These are phyloP conservation scores for Talaromyces proteolyticus DNA, from an alignment of 495 filamentous ascomycete species.

Conservation along the genomic window DNA sequence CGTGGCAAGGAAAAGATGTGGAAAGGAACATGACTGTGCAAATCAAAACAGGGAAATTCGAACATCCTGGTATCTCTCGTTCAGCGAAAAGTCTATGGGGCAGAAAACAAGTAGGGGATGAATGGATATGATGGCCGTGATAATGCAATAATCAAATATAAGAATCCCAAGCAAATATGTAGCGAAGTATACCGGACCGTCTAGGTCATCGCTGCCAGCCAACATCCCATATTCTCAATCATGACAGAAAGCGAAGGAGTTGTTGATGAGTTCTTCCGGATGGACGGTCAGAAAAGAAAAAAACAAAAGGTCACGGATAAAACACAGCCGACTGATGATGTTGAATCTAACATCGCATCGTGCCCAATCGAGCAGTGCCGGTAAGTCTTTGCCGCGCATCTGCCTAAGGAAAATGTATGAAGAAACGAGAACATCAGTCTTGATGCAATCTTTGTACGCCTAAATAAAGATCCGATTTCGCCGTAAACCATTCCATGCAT, in stretches of 20 bases:
- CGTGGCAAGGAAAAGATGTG: background rate
- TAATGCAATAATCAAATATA: conserved; percentile 19
- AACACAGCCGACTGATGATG: conserved; percentile 15
- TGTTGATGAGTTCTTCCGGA: too few species aligned
- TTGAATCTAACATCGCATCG: background rate
- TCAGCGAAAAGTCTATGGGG: conserved; percentile 39
- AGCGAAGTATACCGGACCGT: conserved; percentile 28
- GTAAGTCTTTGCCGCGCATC: conserved; percentile 3
- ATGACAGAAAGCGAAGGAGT: conserved; percentile 13
- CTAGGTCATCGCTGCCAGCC: conserved; percentile 35
- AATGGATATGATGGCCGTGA: conserved; percentile 3
- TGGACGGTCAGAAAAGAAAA: conserved; percentile 12
- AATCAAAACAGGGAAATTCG: conserved; percentile 13
- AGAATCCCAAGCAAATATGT: conserved; percentile 11
- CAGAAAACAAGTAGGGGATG: conserved; percentile 6
- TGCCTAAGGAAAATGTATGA: background rate
- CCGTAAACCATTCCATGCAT: conserved; percentile 46
- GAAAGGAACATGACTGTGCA: background rate
- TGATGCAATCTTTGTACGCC: conserved; percentile 25
- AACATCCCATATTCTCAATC: conserved; percentile 23
- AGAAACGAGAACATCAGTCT: conserved; percentile 1
- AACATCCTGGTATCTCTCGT: conserved; percentile 42
- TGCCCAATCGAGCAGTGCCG: background rate
- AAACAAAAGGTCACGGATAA: conserved; percentile 14
- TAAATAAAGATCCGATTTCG: conserved; percentile 34